phyloP scores from a whole-genome alignment of 805 yeast genomes.

The Ogataea nakhonphanomensis region DNA sequence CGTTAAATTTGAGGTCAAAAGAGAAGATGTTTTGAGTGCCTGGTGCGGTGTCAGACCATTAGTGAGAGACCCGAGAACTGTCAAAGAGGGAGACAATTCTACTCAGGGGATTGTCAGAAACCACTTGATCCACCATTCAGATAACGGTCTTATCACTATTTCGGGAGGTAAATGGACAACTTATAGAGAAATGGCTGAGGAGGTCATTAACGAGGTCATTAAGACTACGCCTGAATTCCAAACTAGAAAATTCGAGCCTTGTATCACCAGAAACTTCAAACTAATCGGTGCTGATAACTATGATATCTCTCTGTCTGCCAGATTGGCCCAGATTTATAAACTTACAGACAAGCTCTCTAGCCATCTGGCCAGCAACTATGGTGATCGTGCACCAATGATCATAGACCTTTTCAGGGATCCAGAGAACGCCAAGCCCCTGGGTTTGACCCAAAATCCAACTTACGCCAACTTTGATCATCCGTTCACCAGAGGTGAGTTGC shows the following conservation, averaged over 20 bases:
- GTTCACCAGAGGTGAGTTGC: slow-evolving; percentile 86
- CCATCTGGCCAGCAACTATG: slow-evolving; percentile 84
- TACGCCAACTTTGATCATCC: slow-evolving; percentile 68
- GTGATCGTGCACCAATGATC: slow-evolving; percentile 80
- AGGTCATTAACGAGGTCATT: slow-evolving; percentile 75
- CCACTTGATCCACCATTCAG: slow-evolving; percentile 70
- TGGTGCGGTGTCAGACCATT: slow-evolving; percentile 98
- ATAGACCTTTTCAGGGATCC: slow-evolving; percentile 54
- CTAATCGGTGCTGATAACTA: slow-evolving; percentile 82
- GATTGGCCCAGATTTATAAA: slow-evolving; percentile 74
- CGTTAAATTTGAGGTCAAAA: slow-evolving; percentile 79
- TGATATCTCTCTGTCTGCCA: slow-evolving; percentile 67
- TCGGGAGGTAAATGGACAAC: slow-evolving; percentile 99
- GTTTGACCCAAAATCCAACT: slow-evolving; percentile 33
- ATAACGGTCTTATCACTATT: slow-evolving; percentile 75
- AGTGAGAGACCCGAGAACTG: slow-evolving; percentile 71
- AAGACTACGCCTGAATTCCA: slow-evolving; percentile 39
- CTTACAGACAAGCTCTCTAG: slow-evolving; percentile 72
- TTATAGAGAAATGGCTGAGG: slow-evolving; percentile 96
- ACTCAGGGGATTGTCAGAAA: slow-evolving; percentile 92
- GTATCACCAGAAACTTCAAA: slow-evolving; percentile 51
- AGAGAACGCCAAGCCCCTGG: slow-evolving; percentile 59
- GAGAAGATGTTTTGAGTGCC: slow-evolving; percentile 89
- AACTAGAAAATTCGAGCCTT: slow-evolving; percentile 34
- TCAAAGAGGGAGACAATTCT: slow-evolving; percentile 34